Evolutionary conservation across 768 basidiomycete genomes (phyloP).

Genomic region (Leccinum arenicola): DNA sequence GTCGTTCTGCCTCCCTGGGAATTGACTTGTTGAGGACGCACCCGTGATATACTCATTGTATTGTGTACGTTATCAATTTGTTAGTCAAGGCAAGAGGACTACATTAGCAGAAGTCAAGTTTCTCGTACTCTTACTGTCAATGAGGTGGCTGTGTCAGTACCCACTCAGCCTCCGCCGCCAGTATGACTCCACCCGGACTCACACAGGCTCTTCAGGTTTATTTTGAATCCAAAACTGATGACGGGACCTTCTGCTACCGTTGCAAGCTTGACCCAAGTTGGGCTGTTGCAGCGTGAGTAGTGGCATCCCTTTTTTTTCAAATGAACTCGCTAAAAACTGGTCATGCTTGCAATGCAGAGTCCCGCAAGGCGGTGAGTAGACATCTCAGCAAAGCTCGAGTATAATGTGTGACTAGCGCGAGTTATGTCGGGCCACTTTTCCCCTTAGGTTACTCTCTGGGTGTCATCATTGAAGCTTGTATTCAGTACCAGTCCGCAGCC

Average conservation of each 20-base stretch:
- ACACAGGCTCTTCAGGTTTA: slow-evolving; percentile 23
- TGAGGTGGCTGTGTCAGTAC: not conserved
- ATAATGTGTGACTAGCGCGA: not conserved
- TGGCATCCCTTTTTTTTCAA: not conserved
- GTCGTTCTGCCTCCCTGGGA: too few relatives aligned
- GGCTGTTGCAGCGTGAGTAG: slow-evolving; percentile 42
- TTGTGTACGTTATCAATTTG: too few relatives aligned
- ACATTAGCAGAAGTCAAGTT: too few relatives aligned
- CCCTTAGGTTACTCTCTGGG: slow-evolving; percentile 58
- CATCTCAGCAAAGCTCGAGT: not conserved
- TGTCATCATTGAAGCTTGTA: slow-evolving; percentile 51
- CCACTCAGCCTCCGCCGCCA: not conserved
- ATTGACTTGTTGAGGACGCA: too few relatives aligned
- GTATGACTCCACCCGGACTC: slow-evolving; percentile 17
- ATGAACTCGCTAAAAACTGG: not conserved
- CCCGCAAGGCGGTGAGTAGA: slow-evolving; percentile 50
- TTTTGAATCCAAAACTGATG: slow-evolving; percentile 17
- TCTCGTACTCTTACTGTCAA: too few relatives aligned
- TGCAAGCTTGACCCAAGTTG: slow-evolving; percentile 45
- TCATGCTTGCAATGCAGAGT: slow-evolving; percentile 33
- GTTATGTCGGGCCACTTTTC: not conserved
- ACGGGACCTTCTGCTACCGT: slow-evolving; percentile 15
- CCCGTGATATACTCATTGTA: too few relatives aligned
- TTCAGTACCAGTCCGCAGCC: slow-evolving; percentile 42
- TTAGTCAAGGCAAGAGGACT: too few relatives aligned